Evolutionary conservation across 768 basidiomycete genomes (phyloP).

Genomic region (Suillus decipiens): DNA sequence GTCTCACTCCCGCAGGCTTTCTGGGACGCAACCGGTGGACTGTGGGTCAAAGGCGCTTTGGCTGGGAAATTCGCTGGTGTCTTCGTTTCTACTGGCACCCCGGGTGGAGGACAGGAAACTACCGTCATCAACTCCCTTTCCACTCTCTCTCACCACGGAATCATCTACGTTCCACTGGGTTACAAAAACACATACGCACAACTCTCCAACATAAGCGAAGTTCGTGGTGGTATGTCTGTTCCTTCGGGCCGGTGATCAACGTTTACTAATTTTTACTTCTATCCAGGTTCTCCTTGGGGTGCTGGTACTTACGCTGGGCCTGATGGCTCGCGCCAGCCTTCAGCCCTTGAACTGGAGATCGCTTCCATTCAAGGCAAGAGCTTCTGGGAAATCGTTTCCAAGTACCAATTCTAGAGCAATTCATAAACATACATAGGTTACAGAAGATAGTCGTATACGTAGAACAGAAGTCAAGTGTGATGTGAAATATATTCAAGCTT

Average conservation of each 20-base stretch:
- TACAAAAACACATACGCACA: slow-evolving; percentile 51
- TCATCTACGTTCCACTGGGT: slow-evolving; percentile 72
- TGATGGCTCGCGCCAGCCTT: slow-evolving; percentile 50
- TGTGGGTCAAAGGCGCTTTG: slow-evolving; percentile 62
- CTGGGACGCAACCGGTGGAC: slow-evolving; percentile 73
- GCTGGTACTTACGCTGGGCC: slow-evolving; percentile 61
- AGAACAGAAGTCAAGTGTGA: neutral
- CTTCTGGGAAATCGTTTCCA: slow-evolving; percentile 52
- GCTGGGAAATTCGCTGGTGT: slow-evolving; percentile 74
- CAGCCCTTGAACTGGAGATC: slow-evolving; percentile 50
- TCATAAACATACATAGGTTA: neutral
- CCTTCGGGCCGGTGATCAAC: neutral
- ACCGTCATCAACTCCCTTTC: slow-evolving; percentile 55
- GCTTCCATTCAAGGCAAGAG: slow-evolving; percentile 52
- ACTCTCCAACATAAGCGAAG: slow-evolving; percentile 46
- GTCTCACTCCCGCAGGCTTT: slow-evolving; percentile 46
- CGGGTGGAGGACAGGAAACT: slow-evolving; percentile 79
- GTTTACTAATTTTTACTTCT: slow-evolving; percentile 9
- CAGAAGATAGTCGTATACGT: neutral
- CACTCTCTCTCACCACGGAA: slow-evolving; percentile 71
- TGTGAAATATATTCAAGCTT: neutral
- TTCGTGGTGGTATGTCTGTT: slow-evolving; percentile 55
- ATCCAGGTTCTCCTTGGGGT: slow-evolving; percentile 72
- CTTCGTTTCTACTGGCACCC: slow-evolving; percentile 74
- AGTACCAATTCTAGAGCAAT: slow-evolving; percentile 28